These are phyloP conservation scores for Heterobasidion irregulare DNA, from an alignment of 1,284 basidiomycete species.

Conservation along the genomic window DNA sequence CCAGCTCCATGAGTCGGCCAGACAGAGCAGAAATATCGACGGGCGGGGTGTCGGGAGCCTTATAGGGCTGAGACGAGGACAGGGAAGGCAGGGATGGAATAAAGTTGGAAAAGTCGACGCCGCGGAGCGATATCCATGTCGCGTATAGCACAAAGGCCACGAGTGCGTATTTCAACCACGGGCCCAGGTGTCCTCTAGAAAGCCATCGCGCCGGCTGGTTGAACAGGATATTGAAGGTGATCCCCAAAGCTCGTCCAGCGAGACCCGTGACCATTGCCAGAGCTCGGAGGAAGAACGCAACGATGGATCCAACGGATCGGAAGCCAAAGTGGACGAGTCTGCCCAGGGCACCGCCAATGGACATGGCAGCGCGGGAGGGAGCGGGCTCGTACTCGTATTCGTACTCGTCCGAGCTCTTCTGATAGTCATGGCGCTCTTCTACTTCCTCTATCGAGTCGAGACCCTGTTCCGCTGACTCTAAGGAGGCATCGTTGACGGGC, in stretches of 20 bases:
- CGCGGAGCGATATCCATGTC: constrained; percentile 33
- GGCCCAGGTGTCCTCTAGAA: constrained; percentile 3
- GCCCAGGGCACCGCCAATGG: constrained; percentile 39
- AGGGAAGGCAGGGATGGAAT: constrained; percentile 14
- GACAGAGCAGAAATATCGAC: constrained; percentile 65
- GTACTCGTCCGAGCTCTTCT: constrained; percentile 15
- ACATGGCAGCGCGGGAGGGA: constrained; percentile 3
- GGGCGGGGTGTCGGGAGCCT: constrained; percentile 50
- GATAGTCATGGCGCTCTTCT: not conserved
- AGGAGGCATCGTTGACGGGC: constrained; percentile 28
- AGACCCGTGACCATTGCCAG: constrained; percentile 28
- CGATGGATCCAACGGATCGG: constrained; percentile 15
- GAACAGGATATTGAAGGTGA: constrained; percentile 33
- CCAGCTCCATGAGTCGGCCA: constrained; percentile 56
- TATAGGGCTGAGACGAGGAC: constrained; percentile 22
- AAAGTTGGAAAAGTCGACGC: constrained; percentile 21
- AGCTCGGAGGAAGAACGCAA: constrained; percentile 16
- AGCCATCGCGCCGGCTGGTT: constrained; percentile 29
- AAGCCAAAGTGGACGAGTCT: constrained; percentile 31
- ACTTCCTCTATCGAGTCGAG: constrained; percentile 54
- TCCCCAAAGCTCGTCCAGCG: constrained; percentile 34
- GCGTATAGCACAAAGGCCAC: constrained; percentile 32
- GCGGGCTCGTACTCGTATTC: no score
- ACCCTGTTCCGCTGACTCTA: constrained; percentile 34
- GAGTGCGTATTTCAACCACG: constrained; percentile 31